phyloP scores from a whole-genome alignment of 1,284 basidiomycete genomes.

The Takashimella koratensis region DNA sequence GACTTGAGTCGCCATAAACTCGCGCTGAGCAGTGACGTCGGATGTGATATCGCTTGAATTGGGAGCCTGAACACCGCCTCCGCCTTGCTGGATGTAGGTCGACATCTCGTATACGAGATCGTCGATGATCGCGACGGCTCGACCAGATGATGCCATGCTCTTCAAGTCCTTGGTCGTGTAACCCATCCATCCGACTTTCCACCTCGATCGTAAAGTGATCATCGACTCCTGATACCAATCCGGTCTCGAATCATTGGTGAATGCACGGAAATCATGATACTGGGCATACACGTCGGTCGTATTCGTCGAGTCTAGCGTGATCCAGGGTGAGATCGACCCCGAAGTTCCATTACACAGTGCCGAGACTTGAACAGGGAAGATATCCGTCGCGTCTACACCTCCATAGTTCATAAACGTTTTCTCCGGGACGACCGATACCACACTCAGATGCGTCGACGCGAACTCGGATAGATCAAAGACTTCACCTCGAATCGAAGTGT shows the following conservation, averaged over 20 bases:
- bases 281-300: slow-evolving; percentile 67
- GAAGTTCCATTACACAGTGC: slow-evolving; percentile 85
- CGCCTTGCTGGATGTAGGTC: slow-evolving; percentile 59
- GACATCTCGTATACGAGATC: slow-evolving; percentile 85
- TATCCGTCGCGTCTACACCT: slow-evolving; percentile 66
- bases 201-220: slow-evolving; percentile 82
- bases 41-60: slow-evolving; percentile 39
- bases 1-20: slow-evolving; percentile 73
- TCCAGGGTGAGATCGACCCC: slow-evolving; percentile 78
- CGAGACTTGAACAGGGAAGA: slow-evolving; percentile 96
- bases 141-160: slow-evolving; percentile 63
- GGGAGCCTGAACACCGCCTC: slow-evolving; percentile 58
- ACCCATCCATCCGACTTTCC: slow-evolving; percentile 84
- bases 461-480: slow-evolving; percentile 54
- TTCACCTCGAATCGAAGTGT: slow-evolving; percentile 82
- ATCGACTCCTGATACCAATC: slow-evolving; percentile 98
- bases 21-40: slow-evolving; percentile 52
- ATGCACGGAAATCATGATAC: slow-evolving; percentile 96
- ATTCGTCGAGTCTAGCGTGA: slow-evolving; percentile 75
- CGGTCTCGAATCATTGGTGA: slow-evolving; percentile 80
- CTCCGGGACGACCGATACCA: slow-evolving; percentile 69
- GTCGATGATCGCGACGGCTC: slow-evolving; percentile 74
- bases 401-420: slow-evolving; percentile 74
- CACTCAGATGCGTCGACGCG: slow-evolving; percentile 57
- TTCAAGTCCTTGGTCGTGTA: slow-evolving; percentile 75